A percentile compares a stretch with the other conserved stretches of the same genome.
Evolutionary conservation across 805 yeast genomes (phyloP).

Genomic region (Kregervanrija pseudodelftensis): DNA sequence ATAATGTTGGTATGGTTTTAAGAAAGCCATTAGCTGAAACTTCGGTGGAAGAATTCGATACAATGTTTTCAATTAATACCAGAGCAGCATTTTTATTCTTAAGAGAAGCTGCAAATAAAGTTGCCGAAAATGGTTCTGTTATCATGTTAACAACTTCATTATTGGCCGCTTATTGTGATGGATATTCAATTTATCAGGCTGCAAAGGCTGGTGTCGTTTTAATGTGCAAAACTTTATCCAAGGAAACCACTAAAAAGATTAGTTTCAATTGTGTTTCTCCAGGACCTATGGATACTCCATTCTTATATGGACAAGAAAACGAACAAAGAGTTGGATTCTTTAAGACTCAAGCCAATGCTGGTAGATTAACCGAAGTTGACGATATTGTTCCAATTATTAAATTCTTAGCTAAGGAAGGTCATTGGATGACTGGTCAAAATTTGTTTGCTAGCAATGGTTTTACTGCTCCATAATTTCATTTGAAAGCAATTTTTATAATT

Average conservation of each 20-base stretch:
- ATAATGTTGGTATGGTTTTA: slow-evolving; percentile 60
- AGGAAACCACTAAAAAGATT: slow-evolving; percentile 43
- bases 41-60: slow-evolving; percentile 47
- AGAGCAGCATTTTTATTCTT: slow-evolving; percentile 57
- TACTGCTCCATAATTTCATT: slow-evolving; percentile 39
- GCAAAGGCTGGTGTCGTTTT: slow-evolving; percentile 50
- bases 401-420: slow-evolving; percentile 57
- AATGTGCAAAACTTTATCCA: slow-evolving; percentile 46
- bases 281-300: slow-evolving; percentile 64
- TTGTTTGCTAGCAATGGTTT: slow-evolving; percentile 59
- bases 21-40: slow-evolving; percentile 52
- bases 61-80: slow-evolving; percentile 46
- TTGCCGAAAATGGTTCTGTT: slow-evolving; percentile 47
- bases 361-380: slow-evolving; percentile 46
- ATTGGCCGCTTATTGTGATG: slow-evolving; percentile 56
- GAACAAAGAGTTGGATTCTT: slow-evolving; percentile 45
- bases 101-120: slow-evolving; percentile 44
- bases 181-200: slow-evolving; percentile 48
- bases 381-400: slow-evolving; percentile 60
- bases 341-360: slow-evolving; percentile 42
- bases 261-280: slow-evolving; percentile 54
- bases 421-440: slow-evolving; percentile 68
- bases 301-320: slow-evolving; percentile 55
- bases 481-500: too few relatives aligned
- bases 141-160: slow-evolving; percentile 55